Evolutionary conservation across 2,329 filamentous ascomycete species (phyloP), one percentile per base, ranked within the genome.

Genomic region (Fusarium sp.): DNA sequence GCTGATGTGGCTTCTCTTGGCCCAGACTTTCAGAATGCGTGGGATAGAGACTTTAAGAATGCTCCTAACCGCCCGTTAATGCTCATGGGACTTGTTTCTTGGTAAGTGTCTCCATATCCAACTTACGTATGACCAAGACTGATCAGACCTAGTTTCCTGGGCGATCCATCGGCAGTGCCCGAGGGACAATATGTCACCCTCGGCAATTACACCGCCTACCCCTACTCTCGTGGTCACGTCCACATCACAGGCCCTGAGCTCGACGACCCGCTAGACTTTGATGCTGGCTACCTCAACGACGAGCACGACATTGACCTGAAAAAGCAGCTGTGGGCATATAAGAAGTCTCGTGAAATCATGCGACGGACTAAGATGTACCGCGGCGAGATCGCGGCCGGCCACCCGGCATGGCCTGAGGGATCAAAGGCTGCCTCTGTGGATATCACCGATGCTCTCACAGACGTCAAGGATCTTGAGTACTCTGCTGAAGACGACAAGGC

Each of bases 301-400:
- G 65, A 75, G 11, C 69, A 85, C 19, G 87, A 89, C 66, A 72
- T 85, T n/a, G 87, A 89, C 67, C 43, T 89, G 34, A 84, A 85
- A 73, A 86, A 83, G 67, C 82, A 86, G 19, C 67, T 88, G 5
- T 89, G 87, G 86, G 81, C 78, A 0, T 90, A 90, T 77, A 90
- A 90, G 73, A 84, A 83, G 66, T 79, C 80, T n/a, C 84, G 88
- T 2, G 86, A 89, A 70, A 82, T 90, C 51, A 78, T 81, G 42
- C 81, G 87, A 3, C 83, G 86, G 6, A 84, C 85, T 67, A 72
- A 78, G 2, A 79, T 82, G 66, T 88, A 84, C 73, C 72, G 79
- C 57, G 78, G 85, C 66, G 79, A 84, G 65, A 34, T 80, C 3
- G 71, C 75, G 5, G 60, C 71, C 6, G 72, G 77, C 0, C 81